Percentiles rank a stretch among this genome's conserved stretches.
phyloP scores from a whole-genome alignment of 2,329 filamentous ascomycete genomes.

The Escovopsis sp. region DNA sequence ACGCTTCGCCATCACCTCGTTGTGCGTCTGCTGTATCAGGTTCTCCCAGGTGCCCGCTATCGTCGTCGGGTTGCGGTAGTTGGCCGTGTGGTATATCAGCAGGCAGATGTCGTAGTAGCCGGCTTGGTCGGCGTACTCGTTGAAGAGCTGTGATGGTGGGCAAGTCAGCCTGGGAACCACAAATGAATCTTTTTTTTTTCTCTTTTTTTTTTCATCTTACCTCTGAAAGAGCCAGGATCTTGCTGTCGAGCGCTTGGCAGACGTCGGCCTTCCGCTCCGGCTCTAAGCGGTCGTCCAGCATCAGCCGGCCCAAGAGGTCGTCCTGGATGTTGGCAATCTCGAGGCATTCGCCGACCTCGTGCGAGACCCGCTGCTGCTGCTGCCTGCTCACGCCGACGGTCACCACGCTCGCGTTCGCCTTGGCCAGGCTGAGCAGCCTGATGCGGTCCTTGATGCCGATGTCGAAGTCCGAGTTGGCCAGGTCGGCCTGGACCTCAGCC shows the following conservation, averaged over 20 bases:
- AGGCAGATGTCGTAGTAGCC: constrained; percentile 90
- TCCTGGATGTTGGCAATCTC: constrained; percentile 94
- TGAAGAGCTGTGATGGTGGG: constrained; percentile 54
- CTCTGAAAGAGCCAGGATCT: constrained; percentile 59
- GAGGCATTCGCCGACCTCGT: constrained; percentile 71
- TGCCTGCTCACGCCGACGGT: constrained; percentile 64
- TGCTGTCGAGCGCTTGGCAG: constrained; percentile 56
- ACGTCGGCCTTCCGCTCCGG: constrained; percentile 50
- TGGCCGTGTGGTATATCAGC: constrained; percentile 79
- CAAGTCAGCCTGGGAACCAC: constrained; percentile 7
- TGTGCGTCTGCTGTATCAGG: constrained; percentile 59
- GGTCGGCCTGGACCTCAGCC: constrained; percentile 67
- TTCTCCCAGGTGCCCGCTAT: constrained; percentile 76
- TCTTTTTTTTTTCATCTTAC: constrained; percentile 33
- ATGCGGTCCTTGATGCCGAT: constrained; percentile 77
- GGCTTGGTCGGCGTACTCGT: constrained; percentile 77
- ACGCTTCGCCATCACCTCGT: constrained; percentile 31
- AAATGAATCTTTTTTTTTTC: too few species aligned
- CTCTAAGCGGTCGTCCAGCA: constrained; percentile 54
- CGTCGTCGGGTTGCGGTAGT: constrained; percentile 76
- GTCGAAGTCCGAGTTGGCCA: constrained; percentile 70
- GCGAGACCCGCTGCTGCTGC: constrained; percentile 69
- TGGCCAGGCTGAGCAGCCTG: constrained; percentile 76
- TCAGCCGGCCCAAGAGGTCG: constrained; percentile 68
- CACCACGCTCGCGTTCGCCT: constrained; percentile 79